Base-by-base conservation (phyloP, 2,329 filamentous ascomycete genomes). In the Eurotiales sp. region DNA sequence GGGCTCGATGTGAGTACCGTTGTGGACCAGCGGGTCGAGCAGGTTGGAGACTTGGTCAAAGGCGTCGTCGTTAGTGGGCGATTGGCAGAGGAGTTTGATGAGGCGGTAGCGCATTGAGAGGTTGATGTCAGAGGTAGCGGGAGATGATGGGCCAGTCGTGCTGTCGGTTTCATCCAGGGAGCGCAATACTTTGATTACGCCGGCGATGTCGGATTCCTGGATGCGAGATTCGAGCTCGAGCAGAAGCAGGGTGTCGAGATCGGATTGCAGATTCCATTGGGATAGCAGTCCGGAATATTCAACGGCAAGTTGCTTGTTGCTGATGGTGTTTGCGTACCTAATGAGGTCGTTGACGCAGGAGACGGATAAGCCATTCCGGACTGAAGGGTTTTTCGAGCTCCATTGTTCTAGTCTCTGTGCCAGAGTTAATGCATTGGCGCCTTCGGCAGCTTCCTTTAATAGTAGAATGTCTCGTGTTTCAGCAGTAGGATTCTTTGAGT, bases 321-420 rank as follows among this genome's bases (percentile, higher is more conserved):
- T 77, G 50, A 79, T 78, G n/a, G 81, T 80, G 56, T 86, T 84
- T 8, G 89, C 88, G 52, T 85, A 83, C 48, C 82, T 79, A 15
- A 97, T 78, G 22, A 97, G 77, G 5, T 76, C 73, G 62, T 97
- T 95, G 60, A 97, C 83, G 5, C 87, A 90, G 3, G 78, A 71
- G 6, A 84, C 84, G 50, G 88, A 85, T 0, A 90, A 82, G 6
- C 74, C 68, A 3, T 78, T 58, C 14, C 72, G 70, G 27, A 69
- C 50, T 14, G 51, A 74, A 64, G 51, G 77, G 67, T 54, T 76
- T 66, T 47, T 72, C 61, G 55, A 74, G n/a, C 75, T 68, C 77
- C 90, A 85, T 17, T 84, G 76, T 39, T 80, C 74, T 53, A 93
- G 80, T 82, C 91, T 90, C 57, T 84, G 81, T 50, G 82, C 79